Base-by-base conservation (phyloP, 2,329 filamentous ascomycete species). In the Albifimbria verrucaria region DNA sequence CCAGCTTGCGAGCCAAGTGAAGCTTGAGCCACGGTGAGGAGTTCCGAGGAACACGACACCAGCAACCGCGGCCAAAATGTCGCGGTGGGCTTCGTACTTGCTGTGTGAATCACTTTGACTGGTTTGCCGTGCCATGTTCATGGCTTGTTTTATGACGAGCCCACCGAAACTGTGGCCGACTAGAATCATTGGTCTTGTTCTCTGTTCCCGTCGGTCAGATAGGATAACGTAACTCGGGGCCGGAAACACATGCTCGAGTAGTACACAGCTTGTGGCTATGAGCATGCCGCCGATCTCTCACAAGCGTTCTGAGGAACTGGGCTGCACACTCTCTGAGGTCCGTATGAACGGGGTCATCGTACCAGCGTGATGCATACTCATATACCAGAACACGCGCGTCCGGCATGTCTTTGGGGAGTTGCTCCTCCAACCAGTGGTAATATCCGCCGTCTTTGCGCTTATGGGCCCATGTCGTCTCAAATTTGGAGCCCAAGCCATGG, bases 331-430 rank as follows among this genome's bases (percentile, higher is more conserved):
- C 46, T 20, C n/a, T 25, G 24, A 48, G 18, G 25, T 48, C 25
- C 12, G 26, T 36, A 21, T 26, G 46, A 15, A 48, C 46, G 7
- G 46, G 46, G n/a, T 48, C 46, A 25, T 28, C 46, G 26, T 48
- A 48, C 46, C 46, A 48, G n/a, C 46, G 3, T 20, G 46, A 48
- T 21, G 24, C 46, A 20, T 48, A 48, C n/a, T 48, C 46, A 20
- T 48, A 48, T 7, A 48, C 26, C 12, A 48, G 46, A n/a, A 48
- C 46, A n/a, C 46, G 46, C 7, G 46, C 46, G 25, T 48, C 46
- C 17, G 46, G 46, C 46, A 48, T 48, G 46, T 48, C 46, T 36
- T 48, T 48, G 17, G 46, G 46, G 46, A 48, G 36, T 20, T 48
- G 46, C n/a, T 48, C 25, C 26, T 25, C 17, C 3, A 48, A 20